phyloP scores from a whole-genome alignment of 768 basidiomycete species.

The Mrakia frigida region DNA sequence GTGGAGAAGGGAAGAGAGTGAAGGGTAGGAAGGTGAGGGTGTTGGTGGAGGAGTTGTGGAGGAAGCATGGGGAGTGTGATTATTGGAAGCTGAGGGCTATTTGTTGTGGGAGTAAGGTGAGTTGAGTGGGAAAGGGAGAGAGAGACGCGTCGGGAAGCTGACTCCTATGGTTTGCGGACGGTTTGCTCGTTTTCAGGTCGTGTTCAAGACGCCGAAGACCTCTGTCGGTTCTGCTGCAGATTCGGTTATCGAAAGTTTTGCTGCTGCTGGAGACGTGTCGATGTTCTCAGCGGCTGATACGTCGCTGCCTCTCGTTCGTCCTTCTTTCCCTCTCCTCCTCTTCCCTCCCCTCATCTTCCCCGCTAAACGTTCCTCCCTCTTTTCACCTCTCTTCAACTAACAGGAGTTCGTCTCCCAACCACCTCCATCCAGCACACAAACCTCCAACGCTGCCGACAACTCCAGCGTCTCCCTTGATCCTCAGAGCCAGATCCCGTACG shows the following conservation, averaged over 20 bases:
- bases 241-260: neutral
- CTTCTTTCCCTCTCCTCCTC: too few species aligned
- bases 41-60: conserved; percentile 59
- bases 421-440: neutral
- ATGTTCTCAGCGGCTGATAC: neutral
- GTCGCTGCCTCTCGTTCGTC: neutral
- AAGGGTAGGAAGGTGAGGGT: conserved; percentile 53
- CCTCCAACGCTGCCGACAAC: neutral
- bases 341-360: too few species aligned
- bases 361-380: neutral
- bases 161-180: neutral
- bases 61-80: conserved; percentile 63
- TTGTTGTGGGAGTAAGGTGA: conserved; percentile 73
- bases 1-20: conserved; percentile 63
- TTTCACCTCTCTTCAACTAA: neutral
- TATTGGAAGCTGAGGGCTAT: conserved; percentile 60
- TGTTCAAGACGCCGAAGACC: neutral
- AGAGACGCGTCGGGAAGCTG: neutral
- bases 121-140: neutral
- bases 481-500: neutral
- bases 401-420: conserved; percentile 30
- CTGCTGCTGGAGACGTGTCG: neutral
- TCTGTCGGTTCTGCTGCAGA: too few species aligned
- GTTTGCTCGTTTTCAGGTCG: neutral
- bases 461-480: neutral